These are phyloP conservation scores for Linderina pennispora DNA, from an alignment of 192 early-diverging fungal species.

Conservation along the genomic window DNA sequence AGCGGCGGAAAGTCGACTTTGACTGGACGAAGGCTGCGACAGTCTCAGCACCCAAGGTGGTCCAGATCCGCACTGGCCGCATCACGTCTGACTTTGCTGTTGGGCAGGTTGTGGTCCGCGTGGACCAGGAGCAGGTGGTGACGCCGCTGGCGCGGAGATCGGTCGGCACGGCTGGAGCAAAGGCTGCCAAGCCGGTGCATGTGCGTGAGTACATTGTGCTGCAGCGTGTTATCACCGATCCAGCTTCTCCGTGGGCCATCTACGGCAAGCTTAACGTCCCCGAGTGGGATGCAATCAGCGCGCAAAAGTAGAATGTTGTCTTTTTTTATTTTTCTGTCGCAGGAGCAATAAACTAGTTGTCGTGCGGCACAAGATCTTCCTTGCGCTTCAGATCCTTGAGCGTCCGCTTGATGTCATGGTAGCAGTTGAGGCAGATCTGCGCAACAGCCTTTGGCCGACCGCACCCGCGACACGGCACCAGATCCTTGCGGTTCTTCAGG, in stretches of 20 bases:
- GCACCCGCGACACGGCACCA: slow-evolving; percentile 70
- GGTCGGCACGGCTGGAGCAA: slow-evolving; percentile 37
- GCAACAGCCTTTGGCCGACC: slow-evolving; percentile 65
- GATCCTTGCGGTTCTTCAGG: slow-evolving; percentile 62
- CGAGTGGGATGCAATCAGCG: slow-evolving; percentile 30
- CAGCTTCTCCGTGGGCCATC: slow-evolving; percentile 57
- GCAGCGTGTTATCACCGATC: slow-evolving; percentile 55
- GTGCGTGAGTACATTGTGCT: slow-evolving; percentile 67
- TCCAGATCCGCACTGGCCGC: slow-evolving; percentile 53
- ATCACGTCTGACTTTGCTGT: slow-evolving; percentile 41
- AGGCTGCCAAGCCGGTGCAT: slow-evolving; percentile 49
- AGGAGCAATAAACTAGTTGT: neutral
- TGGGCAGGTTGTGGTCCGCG: slow-evolving; percentile 58
- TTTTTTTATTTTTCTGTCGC: neutral
- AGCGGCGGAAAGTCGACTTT: slow-evolving; percentile 46
- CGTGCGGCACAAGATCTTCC: slow-evolving; percentile 2
- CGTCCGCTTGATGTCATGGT: slow-evolving; percentile 55
- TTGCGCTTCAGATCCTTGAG: slow-evolving; percentile 27
- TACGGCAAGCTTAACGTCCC: slow-evolving; percentile 54
- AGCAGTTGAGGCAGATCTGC: slow-evolving; percentile 75
- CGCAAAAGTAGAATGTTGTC: no score
- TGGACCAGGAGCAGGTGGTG: slow-evolving; percentile 59
- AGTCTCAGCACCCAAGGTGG: slow-evolving; percentile 49
- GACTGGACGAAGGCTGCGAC: slow-evolving; percentile 59
- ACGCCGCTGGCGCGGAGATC: slow-evolving; percentile 1